These are phyloP conservation scores for Glebionis coronaria DNA, from an alignment of 129 eudicot genomes.

Conservation along the genomic window DNA sequence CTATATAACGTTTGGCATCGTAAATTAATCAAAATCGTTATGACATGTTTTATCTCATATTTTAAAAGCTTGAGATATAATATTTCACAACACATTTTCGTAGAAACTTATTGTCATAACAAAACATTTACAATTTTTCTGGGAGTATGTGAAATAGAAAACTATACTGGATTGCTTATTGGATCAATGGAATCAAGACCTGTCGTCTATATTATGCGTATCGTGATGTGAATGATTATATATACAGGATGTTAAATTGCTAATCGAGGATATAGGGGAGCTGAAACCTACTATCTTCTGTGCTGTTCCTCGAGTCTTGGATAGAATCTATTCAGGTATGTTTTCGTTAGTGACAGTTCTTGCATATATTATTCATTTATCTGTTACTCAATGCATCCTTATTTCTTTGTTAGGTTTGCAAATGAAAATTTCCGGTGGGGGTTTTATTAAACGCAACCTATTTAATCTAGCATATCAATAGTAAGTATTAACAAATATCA, in stretches of 20 bases:
- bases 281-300: conserved; percentile 92
- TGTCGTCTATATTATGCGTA: background rate
- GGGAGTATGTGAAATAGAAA: too few relatives aligned
- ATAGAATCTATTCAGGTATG: conserved; percentile 80
- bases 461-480: conserved; percentile 67
- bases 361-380: background rate
- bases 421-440: conserved; percentile 75
- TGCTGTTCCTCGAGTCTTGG: conserved; percentile 97
- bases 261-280: conserved; percentile 81
- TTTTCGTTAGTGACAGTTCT: background rate
- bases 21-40: too few relatives aligned
- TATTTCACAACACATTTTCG: too few relatives aligned
- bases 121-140: too few relatives aligned
- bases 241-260: conserved; percentile 77
- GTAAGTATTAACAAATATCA: conserved; percentile 41
- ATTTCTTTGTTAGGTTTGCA: conserved; percentile 54
- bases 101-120: too few relatives aligned
- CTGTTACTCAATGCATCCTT: conserved; percentile 8
- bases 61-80: too few relatives aligned
- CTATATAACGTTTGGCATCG: too few relatives aligned
- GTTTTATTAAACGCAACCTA: conserved; percentile 54
- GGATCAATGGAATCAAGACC: background rate
- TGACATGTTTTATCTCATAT: too few relatives aligned
- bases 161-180: too few relatives aligned
- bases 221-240: conserved; percentile 11